Conservation (phyloP, 345 rosid genomes). For the Salix dunnii region DNA sequence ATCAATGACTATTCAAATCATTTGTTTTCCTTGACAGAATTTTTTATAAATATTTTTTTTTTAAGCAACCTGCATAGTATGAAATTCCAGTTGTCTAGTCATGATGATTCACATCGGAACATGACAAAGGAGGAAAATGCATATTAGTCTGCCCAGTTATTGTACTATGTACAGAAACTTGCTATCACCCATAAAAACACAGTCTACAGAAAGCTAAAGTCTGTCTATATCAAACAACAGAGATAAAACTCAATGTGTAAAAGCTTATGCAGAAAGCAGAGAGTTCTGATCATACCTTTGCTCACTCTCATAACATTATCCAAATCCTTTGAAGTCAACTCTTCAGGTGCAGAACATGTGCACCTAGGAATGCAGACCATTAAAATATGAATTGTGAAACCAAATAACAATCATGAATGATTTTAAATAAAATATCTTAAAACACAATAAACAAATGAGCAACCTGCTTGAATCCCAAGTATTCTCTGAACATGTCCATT, state of each 20-base stretch:
- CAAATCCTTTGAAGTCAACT: conserved; percentile 56
- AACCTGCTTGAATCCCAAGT: conserved; percentile 72
- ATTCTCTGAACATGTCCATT: conserved; percentile 74
- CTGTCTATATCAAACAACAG: background rate
- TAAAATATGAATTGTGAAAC: background rate
- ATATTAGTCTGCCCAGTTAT: no score
- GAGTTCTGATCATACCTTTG: conserved; percentile 45
- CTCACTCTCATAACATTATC: conserved; percentile 47
- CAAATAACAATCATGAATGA: background rate
- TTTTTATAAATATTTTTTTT: no score
- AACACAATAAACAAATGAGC: background rate
- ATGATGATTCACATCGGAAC: background rate
- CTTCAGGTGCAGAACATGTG: conserved; percentile 61
- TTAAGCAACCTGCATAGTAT: background rate
- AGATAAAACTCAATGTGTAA: background rate
- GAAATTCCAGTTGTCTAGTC: background rate
- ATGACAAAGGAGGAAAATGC: no score
- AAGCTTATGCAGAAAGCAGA: conserved; percentile 8
- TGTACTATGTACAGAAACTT: no score
- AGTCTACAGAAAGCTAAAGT: background rate
- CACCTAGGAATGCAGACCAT: conserved; percentile 40
- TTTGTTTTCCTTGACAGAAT: background rate
- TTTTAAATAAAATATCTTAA: background rate
- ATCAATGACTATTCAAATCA: background rate
- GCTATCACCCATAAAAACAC: no score